Evolutionary conservation across 352 stramenopile genomes (phyloP), one percentile per base, ranked within the genome.

Genomic region (Saprolegnia parasitica): DNA sequence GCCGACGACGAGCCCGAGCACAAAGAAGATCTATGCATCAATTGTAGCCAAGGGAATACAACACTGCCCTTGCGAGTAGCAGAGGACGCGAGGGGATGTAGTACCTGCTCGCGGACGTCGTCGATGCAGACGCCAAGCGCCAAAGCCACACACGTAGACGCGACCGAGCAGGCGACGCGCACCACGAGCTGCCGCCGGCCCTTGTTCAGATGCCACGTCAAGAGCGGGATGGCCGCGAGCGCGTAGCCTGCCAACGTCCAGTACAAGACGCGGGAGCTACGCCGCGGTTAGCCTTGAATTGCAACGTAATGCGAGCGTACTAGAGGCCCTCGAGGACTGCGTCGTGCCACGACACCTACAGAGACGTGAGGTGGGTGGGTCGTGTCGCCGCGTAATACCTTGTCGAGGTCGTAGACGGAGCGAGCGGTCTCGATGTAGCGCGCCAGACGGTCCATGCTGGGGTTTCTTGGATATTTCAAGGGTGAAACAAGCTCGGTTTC

Each of bases 211-310:
- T 70, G 37, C 49, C 42, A 62, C 42, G 62, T 46, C 18, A 32
- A 13, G 32, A 70, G 10, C 13, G 63, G 63, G 21, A 57, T 9
- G 39, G 42, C 37, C 13, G 39, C 18, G 21, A 70, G 8, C 16
- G 29, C 35, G 37, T 70, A 70, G 3, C 63, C 63, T 1, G 24
- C 54, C 18, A 70, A 15, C 10, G 46, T 70, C 45, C 45, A 61
- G 46, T 70, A 70, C 15, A 70, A 39, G 21, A 70, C 21, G 23
- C 5, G n/a, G 26, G 63, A 70, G 29, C 63, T 70, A 61, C 32
- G 32, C 39, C 15, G 39, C 39, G 8, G 15, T 15, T 8, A 46
- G 39, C 39, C 39, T 16, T 15, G 39, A 46, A n/a, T n/a, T n/a
- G n/a, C n/a, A n/a, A n/a, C n/a, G n/a, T n/a, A n/a, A n/a, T n/a